Percentiles rank a stretch among this genome's conserved stretches.
Evolutionary conservation across 164 flowering plant genomes (phyloP).

Genomic region (Saururus chinensis): DNA sequence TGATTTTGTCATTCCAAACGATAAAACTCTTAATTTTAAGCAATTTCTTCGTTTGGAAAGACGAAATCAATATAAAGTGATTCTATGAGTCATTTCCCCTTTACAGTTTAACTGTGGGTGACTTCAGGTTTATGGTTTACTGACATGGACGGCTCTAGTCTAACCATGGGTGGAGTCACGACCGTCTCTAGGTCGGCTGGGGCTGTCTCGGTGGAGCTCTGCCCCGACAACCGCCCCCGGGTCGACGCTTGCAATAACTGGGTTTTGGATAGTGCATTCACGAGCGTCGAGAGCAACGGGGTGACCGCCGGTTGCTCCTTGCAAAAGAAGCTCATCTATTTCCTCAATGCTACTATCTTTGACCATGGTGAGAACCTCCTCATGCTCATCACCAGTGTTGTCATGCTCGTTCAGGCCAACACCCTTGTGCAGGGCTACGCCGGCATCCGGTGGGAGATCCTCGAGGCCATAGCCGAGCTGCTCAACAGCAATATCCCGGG

Average conservation of each 20-base stretch:
- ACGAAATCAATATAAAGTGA: too few species aligned
- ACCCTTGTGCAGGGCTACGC: conserved; percentile 30
- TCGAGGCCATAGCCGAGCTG: conserved; percentile 17
- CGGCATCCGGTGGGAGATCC: conserved; percentile 27
- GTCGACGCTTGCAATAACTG: conserved; percentile 6
- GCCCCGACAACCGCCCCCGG: not conserved
- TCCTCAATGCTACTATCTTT: conserved; percentile 8
- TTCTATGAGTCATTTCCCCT: too few species aligned
- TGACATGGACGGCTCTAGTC: conserved; percentile 28
- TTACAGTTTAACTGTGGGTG: too few species aligned
- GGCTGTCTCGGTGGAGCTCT: not conserved
- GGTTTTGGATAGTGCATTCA: conserved; percentile 3
- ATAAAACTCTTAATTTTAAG: too few species aligned
- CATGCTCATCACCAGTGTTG: conserved; percentile 15
- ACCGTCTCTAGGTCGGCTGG: conserved; percentile 14
- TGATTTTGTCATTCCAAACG: too few species aligned
- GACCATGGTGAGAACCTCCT: not conserved
- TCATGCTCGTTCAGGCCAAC: conserved; percentile 28
- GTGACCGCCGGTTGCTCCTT: conserved; percentile 8
- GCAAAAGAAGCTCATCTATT: conserved; percentile 9
- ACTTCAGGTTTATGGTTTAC: conserved; percentile 37
- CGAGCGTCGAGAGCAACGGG: conserved; percentile 8
- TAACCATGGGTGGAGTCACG: conserved; percentile 40
- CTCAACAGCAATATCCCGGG: conserved; percentile 23
- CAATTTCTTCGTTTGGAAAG: too few species aligned